These are phyloP conservation scores for Carallia pectinifolia DNA, from an alignment of 345 rosid species.

Conservation along the genomic window DNA sequence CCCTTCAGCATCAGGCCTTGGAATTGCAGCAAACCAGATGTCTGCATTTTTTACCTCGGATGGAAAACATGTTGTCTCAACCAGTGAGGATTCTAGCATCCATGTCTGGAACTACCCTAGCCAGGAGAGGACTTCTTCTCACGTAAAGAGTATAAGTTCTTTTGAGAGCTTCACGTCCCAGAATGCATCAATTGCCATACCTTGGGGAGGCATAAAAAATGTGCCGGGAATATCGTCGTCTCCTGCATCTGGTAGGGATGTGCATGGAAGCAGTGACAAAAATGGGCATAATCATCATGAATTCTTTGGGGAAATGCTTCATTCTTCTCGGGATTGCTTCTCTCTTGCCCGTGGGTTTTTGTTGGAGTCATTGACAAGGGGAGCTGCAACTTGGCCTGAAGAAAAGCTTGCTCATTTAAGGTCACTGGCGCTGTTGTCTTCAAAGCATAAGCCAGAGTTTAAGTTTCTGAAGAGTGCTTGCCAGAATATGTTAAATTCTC, in stretches of 20 bases:
- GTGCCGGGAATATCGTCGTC: conserved; percentile 9
- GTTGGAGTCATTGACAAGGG: conserved; percentile 33
- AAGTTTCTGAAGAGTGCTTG: conserved; percentile 31
- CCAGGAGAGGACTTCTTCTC: conserved; percentile 24
- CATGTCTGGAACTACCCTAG: conserved; percentile 37
- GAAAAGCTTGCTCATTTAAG: conserved; percentile 32
- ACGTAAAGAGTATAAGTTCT: conserved; percentile 27
- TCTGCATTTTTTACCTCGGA: conserved; percentile 42
- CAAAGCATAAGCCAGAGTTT: conserved; percentile 35
- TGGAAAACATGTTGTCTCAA: conserved; percentile 43
- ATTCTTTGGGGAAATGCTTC: conserved; percentile 8
- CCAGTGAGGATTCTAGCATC: conserved; percentile 43
- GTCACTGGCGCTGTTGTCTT: conserved; percentile 22
- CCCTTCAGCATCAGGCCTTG: conserved; percentile 19
- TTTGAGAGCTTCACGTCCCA: conserved; percentile 40
- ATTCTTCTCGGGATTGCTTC: conserved; percentile 30
- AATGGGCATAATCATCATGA: conserved; percentile 25
- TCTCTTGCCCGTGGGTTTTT: conserved; percentile 17
- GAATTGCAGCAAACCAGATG: conserved; percentile 34
- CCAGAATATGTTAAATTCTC: conserved; percentile 26
- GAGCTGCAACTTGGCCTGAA: conserved; percentile 64
- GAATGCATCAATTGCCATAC: conserved; percentile 38
- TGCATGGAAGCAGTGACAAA: conserved; percentile 5
- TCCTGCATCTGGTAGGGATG: not conserved
- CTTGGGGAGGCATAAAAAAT: conserved; percentile 28